Evolutionary conservation across 2,329 filamentous ascomycete species (phyloP).

Genomic region (Cadophora malorum): DNA sequence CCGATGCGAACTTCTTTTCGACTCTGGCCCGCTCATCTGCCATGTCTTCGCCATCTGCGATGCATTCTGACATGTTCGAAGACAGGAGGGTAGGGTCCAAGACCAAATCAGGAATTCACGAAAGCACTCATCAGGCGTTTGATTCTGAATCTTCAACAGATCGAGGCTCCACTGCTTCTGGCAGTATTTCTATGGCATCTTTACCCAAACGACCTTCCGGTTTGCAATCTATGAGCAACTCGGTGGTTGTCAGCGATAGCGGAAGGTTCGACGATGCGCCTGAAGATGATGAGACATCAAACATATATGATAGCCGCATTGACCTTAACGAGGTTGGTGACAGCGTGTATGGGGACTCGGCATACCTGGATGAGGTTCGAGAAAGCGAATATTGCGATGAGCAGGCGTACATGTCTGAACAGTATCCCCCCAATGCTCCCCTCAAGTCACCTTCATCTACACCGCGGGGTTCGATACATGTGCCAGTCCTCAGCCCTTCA

Average conservation of each 20-base stretch:
- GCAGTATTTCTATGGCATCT: conserved; percentile 32
- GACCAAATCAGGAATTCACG: conserved; percentile 47
- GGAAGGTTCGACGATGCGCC: conserved; percentile 46
- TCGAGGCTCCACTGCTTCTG: conserved; percentile 29
- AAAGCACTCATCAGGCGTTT: conserved; percentile 35
- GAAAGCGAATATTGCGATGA: conserved; percentile 43
- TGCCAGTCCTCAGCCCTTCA: conserved; percentile 18
- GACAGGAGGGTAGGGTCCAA: conserved; percentile 41
- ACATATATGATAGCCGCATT: conserved; percentile 34
- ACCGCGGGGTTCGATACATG: conserved; percentile 57
- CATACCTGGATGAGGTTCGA: conserved; percentile 43
- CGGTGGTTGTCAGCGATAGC: conserved; percentile 40
- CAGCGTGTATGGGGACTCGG: conserved; percentile 42
- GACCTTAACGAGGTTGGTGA: conserved; percentile 38
- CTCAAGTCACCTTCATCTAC: conserved; percentile 53
- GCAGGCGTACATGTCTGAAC: conserved; percentile 26
- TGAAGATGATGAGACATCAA: conserved; percentile 41
- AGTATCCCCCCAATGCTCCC: conserved; percentile 12
- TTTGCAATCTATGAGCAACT: conserved; percentile 28
- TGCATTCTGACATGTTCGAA: conserved; percentile 52
- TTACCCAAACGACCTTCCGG: conserved; percentile 23
- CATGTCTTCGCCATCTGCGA: conserved; percentile 61
- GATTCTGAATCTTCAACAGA: conserved; percentile 35
- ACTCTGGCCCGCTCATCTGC: conserved; percentile 63
- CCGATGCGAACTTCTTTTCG: conserved; percentile 70